Percentiles rank a stretch among this genome's conserved stretches.
Evolutionary conservation across 2,329 filamentous ascomycete genomes (phyloP).

Genomic region (Lachnum nothofagi): DNA sequence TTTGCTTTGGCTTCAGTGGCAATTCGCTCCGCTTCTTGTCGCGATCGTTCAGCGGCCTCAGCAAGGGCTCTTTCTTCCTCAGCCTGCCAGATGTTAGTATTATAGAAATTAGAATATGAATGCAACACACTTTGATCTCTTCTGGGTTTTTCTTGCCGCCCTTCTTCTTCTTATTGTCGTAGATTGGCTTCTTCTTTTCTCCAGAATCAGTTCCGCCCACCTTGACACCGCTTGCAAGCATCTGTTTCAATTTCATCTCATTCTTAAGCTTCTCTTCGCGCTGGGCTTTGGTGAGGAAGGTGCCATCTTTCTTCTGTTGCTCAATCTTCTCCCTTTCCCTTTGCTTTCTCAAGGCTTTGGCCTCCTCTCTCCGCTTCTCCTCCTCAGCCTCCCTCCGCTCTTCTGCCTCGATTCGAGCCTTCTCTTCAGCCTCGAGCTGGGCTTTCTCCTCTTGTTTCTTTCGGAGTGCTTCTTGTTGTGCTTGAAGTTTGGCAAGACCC

Average conservation of each 20-base stretch:
- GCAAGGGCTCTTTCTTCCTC: constrained; percentile 75
- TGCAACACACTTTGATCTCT: constrained; percentile 47
- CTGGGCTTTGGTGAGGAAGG: constrained; percentile 80
- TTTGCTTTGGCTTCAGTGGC: constrained; percentile 59
- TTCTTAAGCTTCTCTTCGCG: constrained; percentile 75
- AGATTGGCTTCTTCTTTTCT: constrained; percentile 64
- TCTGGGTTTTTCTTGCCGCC: constrained; percentile 49
- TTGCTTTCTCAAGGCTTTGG: constrained; percentile 73
- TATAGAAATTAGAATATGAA: background rate
- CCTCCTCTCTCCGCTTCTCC: constrained; percentile 63
- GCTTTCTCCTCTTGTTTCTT: constrained; percentile 60
- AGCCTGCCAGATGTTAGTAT: constrained; percentile 40
- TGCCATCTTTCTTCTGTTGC: constrained; percentile 82
- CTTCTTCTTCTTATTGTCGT: constrained; percentile 74
- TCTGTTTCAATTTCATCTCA: constrained; percentile 76
- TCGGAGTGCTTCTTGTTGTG: constrained; percentile 75
- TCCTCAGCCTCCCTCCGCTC: constrained; percentile 64
- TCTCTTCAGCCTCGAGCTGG: constrained; percentile 55
- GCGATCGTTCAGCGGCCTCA: constrained; percentile 70
- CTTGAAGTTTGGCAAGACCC: constrained; percentile 67
- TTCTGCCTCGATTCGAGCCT: constrained; percentile 59
- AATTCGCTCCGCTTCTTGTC: constrained; percentile 61
- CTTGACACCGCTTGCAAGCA: constrained; percentile 72
- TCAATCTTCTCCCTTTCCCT: constrained; percentile 83
- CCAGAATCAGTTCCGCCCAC: constrained; percentile 55